Conservation (phyloP, 192 early-diverging fungal species). For the Geranomyces michiganensis region DNA sequence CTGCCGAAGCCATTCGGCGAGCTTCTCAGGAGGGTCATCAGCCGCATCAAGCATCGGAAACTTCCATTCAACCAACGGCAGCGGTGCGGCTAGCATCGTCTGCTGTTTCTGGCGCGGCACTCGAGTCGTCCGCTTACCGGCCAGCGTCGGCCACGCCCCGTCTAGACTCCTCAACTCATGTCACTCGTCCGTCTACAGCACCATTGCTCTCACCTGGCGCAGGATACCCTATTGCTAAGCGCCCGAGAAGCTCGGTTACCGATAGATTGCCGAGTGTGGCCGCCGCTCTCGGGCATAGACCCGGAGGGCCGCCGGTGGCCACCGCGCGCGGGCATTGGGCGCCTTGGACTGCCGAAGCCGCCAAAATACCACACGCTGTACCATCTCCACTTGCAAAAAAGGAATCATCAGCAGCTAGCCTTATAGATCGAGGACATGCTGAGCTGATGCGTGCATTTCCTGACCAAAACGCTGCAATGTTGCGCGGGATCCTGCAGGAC, state of each 20-base stretch:
- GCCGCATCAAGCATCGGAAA: not conserved
- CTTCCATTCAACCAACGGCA: too few relatives aligned
- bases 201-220: not conserved
- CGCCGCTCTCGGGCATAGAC: not conserved
- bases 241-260: not conserved
- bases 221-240: slow-evolving; percentile 1
- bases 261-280: not conserved
- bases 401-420: not conserved
- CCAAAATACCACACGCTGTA: not conserved
- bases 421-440: slow-evolving; percentile 11
- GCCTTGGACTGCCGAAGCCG: not conserved
- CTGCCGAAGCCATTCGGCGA: not conserved
- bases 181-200: not conserved
- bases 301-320: not conserved
- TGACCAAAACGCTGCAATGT: not conserved
- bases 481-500: slow-evolving; percentile 8
- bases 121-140: too few relatives aligned
- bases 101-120: not conserved
- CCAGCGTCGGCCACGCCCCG: too few relatives aligned
- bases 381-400: not conserved
- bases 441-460: slow-evolving; percentile 26
- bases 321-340: slow-evolving; percentile 4
- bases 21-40: not conserved
- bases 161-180: not conserved
- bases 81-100: not conserved